Evolutionary conservation across 805 yeast genomes (phyloP).

Genomic region (Saccharomycopsis babjevae): DNA sequence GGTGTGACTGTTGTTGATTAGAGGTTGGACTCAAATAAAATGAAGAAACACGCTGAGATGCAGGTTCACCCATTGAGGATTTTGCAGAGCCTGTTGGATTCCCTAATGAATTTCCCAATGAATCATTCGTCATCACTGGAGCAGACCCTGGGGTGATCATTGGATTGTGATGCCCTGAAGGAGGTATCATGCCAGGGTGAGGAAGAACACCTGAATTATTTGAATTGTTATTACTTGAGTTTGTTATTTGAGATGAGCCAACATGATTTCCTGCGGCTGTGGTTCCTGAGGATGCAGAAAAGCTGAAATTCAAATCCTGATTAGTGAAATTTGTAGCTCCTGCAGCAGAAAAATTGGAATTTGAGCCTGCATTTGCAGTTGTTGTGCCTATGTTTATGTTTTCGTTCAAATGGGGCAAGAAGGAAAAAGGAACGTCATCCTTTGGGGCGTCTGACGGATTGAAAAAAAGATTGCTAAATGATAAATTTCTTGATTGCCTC

Average conservation of each 20-base stretch:
- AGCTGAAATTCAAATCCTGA: slow-evolving; percentile 11
- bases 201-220: not conserved
- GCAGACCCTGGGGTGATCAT: not conserved
- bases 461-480: slow-evolving; percentile 5
- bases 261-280: not conserved
- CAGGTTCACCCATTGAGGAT: not conserved
- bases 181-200: slow-evolving; percentile 2
- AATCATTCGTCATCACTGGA: not conserved
- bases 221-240: not conserved
- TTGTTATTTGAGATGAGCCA: slow-evolving; percentile 5
- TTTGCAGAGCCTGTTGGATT: not conserved
- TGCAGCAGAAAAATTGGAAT: not conserved
- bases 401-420: slow-evolving; percentile 13
- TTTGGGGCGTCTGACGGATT: slow-evolving; percentile 1
- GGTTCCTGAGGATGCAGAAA: slow-evolving; percentile 1
- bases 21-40: not conserved
- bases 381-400: not conserved
- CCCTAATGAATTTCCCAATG: not conserved
- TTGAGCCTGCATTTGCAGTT: not conserved
- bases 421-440: slow-evolving; percentile 2
- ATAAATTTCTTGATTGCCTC: slow-evolving; percentile 11
- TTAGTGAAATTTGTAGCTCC: not conserved
- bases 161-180: not conserved
- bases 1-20: not conserved
- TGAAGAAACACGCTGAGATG: slow-evolving; percentile 1